These are phyloP conservation scores for Amanita rimosa DNA, from an alignment of 768 basidiomycete genomes.

Conservation along the genomic window DNA sequence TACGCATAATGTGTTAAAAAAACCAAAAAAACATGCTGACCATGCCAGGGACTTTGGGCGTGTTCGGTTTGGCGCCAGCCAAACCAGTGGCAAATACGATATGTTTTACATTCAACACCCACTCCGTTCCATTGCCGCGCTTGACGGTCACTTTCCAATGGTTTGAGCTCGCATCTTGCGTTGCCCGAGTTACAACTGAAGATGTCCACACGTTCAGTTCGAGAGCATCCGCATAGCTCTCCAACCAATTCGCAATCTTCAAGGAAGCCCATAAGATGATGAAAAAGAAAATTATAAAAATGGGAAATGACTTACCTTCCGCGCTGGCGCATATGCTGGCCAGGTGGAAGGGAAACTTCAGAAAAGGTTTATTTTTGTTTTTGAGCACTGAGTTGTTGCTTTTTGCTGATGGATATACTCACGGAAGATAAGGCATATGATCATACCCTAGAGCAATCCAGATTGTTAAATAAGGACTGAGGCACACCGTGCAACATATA, in stretches of 20 bases:
- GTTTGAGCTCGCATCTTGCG: slow-evolving; percentile 20
- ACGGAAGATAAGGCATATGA: slow-evolving; percentile 40
- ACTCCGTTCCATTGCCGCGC: slow-evolving; percentile 19
- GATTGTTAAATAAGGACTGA: too few species aligned
- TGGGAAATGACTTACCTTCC: slow-evolving; percentile 44
- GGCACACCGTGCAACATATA: too few species aligned
- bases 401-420: slow-evolving; percentile 13
- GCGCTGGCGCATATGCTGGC: slow-evolving; percentile 45
- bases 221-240: slow-evolving; percentile 45
- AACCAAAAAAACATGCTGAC: slow-evolving; percentile 13
- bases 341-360: slow-evolving; percentile 44
- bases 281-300: slow-evolving; percentile 27
- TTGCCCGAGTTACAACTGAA: slow-evolving; percentile 18
- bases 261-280: slow-evolving; percentile 16
- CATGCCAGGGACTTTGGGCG: slow-evolving; percentile 33
- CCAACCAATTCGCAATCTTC: slow-evolving; percentile 58
- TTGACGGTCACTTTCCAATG: slow-evolving; percentile 35
- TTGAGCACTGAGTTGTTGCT: not conserved
- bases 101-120: slow-evolving; percentile 33
- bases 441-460: slow-evolving; percentile 16
- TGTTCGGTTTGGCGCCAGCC: slow-evolving; percentile 30
- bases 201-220: slow-evolving; percentile 62
- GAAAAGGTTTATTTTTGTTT: too few species aligned
- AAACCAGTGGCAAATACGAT: slow-evolving; percentile 49
- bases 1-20: not conserved